Percentiles rank a stretch among this genome's conserved stretches.
These are phyloP conservation scores for Singerocomus rubriflavus DNA, from an alignment of 1,284 basidiomycete species.

Conservation along the genomic window DNA sequence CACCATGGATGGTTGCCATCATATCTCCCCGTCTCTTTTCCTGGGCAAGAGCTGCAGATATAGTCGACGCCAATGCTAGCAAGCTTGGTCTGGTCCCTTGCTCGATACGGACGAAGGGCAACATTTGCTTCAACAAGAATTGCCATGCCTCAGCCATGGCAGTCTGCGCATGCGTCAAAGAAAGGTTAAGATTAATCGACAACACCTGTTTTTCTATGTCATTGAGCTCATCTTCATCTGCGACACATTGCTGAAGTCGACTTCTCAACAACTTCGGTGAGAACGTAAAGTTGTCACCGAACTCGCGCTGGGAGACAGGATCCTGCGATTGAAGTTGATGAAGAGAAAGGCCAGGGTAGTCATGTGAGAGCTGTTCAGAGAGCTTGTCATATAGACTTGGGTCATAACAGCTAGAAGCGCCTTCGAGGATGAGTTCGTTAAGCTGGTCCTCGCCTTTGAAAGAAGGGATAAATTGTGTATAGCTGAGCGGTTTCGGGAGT, in stretches of 20 bases:
- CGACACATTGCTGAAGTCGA: constrained; percentile 51
- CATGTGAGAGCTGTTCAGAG: constrained; percentile 40
- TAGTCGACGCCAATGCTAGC: constrained; percentile 57
- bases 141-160: constrained; percentile 79
- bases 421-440: constrained; percentile 62
- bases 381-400: constrained; percentile 65
- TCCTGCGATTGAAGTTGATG: constrained; percentile 65
- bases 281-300: constrained; percentile 80
- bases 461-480: constrained; percentile 49
- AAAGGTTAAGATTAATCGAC: constrained; percentile 82
- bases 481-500: constrained; percentile 54
- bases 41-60: constrained; percentile 64
- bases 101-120: constrained; percentile 65
- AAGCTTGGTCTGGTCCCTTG: constrained; percentile 50
- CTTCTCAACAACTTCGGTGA: constrained; percentile 50
- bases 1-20: constrained; percentile 79
- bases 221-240: constrained; percentile 41
- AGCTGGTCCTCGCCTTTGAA: constrained; percentile 61
- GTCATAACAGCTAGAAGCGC: constrained; percentile 65
- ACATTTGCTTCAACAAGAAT: constrained; percentile 61
- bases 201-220: constrained; percentile 50
- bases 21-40: constrained; percentile 80
- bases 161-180: constrained; percentile 77
- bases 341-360: constrained; percentile 55
- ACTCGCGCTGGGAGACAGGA: constrained; percentile 67